phyloP scores from a whole-genome alignment of 2,329 filamentous ascomycete genomes.

The Xenoacremonium recifei region DNA sequence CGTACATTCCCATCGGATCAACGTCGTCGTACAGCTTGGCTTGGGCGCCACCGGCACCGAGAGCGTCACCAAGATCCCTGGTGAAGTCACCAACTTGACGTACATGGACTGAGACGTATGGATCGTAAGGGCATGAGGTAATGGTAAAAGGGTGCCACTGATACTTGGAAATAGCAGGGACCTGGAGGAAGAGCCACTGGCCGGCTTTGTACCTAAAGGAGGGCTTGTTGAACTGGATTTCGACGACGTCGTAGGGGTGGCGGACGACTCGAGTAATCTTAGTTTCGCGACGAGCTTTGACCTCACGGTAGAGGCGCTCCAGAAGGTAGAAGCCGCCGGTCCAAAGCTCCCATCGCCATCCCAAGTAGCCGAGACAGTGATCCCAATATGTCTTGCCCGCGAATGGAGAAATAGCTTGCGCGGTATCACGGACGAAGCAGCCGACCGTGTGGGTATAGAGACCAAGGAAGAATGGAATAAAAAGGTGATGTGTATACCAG shows the following conservation, averaged over 20 bases:
- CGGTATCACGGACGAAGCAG: slow-evolving; percentile 90
- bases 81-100: slow-evolving; percentile 98
- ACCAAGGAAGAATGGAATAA: slow-evolving; percentile 89
- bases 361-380: slow-evolving; percentile 92
- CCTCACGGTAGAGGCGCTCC: slow-evolving; percentile 88
- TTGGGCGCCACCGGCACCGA: slow-evolving; percentile 88
- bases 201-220: slow-evolving; percentile 98
- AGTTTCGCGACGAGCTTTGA: slow-evolving; percentile 78
- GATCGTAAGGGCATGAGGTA: slow-evolving; percentile 94
- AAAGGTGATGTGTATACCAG: slow-evolving; percentile 99
- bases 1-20: slow-evolving; percentile 95
- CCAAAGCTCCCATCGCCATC: slow-evolving; percentile 94
- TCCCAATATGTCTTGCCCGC: slow-evolving; percentile 79
- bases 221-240: slow-evolving; percentile 95
- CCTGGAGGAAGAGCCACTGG: slow-evolving; percentile 96
- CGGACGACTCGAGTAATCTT: slow-evolving; percentile 91
- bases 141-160: slow-evolving; percentile 99
- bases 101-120: slow-evolving; percentile 91
- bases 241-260: slow-evolving; percentile 95
- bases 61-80: slow-evolving; percentile 83
- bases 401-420: slow-evolving; percentile 74
- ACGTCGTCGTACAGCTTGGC: slow-evolving; percentile 86
- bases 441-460: slow-evolving; percentile 95
- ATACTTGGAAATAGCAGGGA: slow-evolving; percentile 80
- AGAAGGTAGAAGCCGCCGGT: slow-evolving; percentile 81